Evolutionary conservation across 805 yeast species (phyloP), one percentile per base, ranked within the genome.

Genomic region (Zygosaccharomyces pseudorouxii): DNA sequence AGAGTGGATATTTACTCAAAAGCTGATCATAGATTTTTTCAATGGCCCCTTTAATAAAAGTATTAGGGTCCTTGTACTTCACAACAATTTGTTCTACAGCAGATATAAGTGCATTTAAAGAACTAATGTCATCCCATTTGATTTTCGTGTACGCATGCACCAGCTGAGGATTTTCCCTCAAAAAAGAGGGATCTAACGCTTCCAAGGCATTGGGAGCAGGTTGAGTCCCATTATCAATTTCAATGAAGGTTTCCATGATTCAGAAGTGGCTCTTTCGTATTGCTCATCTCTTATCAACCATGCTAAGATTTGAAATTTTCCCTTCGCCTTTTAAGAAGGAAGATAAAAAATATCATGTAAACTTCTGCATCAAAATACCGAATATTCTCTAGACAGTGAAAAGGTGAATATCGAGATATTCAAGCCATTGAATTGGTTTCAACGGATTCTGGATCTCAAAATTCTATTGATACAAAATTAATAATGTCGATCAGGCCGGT

Each of bases 1-100:
- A 66, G 46, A 77, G 71, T 0, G 93, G 93, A 54, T 75, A 84
- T 45, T 76, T 66, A 0, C 65, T 50, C n/a, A 86, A 60, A 2
- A 83, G 59, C 23, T 67, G 68, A 16, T 67, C 65, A 46, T 76
- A 72, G 16, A 75, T 71, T 1, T 47, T 40, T n/a, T 58, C 59
- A n/a, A 69, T 59, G 14, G 61, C 50, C 3, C 44, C 33, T 50
- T 68, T 69, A 5, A 69, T 62, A 2, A 48, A 39, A 3, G 51
- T 55, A 45, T 71, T 63, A 0, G 72, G 72, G 5, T 60, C 55
- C 12, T 66, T 57, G 48, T 70, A 70, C 44, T 65, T 70, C 29
- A 57, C 45, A 0, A 71, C 58, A 1, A 69, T 49, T 35, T 60
- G 56, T 36, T 70, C 73, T 1, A 71, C 64, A 5, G 51, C 42